Evolutionary conservation across 2,329 filamentous ascomycete species (phyloP).

Genomic region (Ramularia collo-cygni): DNA sequence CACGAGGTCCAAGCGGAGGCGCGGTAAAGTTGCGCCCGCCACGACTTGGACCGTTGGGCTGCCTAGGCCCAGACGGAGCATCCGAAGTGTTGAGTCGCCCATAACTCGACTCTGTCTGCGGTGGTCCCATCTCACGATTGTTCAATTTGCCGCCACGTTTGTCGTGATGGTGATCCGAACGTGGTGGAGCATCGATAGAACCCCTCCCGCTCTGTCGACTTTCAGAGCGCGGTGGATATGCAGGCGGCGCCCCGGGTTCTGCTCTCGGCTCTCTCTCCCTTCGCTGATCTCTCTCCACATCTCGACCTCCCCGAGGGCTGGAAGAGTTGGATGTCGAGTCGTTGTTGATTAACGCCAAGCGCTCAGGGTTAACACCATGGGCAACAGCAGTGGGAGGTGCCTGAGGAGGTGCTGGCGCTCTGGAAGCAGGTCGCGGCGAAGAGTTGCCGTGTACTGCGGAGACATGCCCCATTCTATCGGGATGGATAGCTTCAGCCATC

Average conservation of each 20-base stretch:
- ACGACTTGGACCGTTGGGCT: slow-evolving; percentile 33
- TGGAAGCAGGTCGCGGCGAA: slow-evolving; percentile 3
- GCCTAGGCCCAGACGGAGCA: slow-evolving; percentile 50
- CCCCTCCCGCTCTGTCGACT: slow-evolving; percentile 29
- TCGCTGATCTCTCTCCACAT: slow-evolving; percentile 22
- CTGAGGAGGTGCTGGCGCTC: slow-evolving; percentile 4
- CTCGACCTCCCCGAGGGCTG: slow-evolving; percentile 10
- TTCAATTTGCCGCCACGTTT: slow-evolving; percentile 44
- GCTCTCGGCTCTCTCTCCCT: slow-evolving; percentile 14
- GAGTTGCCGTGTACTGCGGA: slow-evolving; percentile 12
- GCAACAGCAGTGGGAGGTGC: slow-evolving; percentile 8
- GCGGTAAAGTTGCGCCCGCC: slow-evolving; percentile 36
- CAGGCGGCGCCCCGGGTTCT: slow-evolving; percentile 23
- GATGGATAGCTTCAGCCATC: slow-evolving; percentile 11
- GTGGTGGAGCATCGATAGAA: slow-evolving; percentile 14
- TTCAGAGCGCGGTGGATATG: slow-evolving; percentile 20
- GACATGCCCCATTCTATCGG: slow-evolving; percentile 15
- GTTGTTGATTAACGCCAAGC: slow-evolving; percentile 35
- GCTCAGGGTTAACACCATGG: slow-evolving; percentile 35
- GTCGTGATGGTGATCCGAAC: slow-evolving; percentile 29
- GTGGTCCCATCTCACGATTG: slow-evolving; percentile 33
- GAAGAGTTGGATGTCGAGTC: slow-evolving; percentile 6
- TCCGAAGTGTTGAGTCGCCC: slow-evolving; percentile 45
- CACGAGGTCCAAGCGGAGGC: slow-evolving; percentile 20
- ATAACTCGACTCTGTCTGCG: slow-evolving; percentile 41